Percentiles rank a stretch among this genome's conserved stretches.
phyloP scores from a whole-genome alignment of 148 eudicot genomes.

The Vaccinium corymbosum region DNA sequence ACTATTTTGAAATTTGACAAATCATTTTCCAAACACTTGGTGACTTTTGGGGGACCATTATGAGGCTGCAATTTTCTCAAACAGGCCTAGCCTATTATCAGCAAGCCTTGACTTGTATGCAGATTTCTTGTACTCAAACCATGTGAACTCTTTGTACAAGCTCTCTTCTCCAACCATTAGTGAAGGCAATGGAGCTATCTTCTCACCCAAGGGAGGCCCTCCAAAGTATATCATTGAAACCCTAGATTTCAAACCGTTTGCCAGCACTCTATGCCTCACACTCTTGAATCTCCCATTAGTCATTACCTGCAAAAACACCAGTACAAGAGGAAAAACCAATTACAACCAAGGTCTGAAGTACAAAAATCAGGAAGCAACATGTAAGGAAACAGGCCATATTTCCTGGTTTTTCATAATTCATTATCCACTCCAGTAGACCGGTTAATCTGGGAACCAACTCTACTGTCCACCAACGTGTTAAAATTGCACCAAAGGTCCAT shows the following conservation, averaged over 20 bases:
- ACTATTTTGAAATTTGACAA: neutral
- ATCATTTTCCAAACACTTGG: neutral
- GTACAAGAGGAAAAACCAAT: neutral
- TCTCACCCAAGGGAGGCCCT: slow-evolving; percentile 56
- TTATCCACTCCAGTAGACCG: neutral
- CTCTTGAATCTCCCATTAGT: slow-evolving; percentile 60
- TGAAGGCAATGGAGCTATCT: slow-evolving; percentile 56
- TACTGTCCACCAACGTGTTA: neutral
- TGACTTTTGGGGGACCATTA: neutral
- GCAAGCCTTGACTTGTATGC: slow-evolving; percentile 43
- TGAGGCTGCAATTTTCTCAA: slow-evolving; percentile 42
- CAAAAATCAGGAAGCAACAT: neutral
- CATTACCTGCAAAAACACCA: slow-evolving; percentile 37
- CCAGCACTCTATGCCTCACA: slow-evolving; percentile 48
- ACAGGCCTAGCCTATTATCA: slow-evolving; percentile 47
- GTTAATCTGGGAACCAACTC: neutral
- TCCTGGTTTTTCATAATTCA: neutral
- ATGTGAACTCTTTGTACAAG: slow-evolving; percentile 55
- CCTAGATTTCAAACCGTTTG: slow-evolving; percentile 41
- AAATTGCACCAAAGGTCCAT: neutral
- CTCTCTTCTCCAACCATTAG: slow-evolving; percentile 38
- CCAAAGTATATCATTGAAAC: slow-evolving; percentile 59
- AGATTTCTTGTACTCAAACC: slow-evolving; percentile 58
- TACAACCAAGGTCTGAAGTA: neutral
- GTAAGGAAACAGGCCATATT: neutral